Percentiles rank a stretch among this genome's conserved stretches.
These are phyloP conservation scores for Sporobolus alterniflorus DNA, from an alignment of 202 grass and related monocot species.

Conservation along the genomic window DNA sequence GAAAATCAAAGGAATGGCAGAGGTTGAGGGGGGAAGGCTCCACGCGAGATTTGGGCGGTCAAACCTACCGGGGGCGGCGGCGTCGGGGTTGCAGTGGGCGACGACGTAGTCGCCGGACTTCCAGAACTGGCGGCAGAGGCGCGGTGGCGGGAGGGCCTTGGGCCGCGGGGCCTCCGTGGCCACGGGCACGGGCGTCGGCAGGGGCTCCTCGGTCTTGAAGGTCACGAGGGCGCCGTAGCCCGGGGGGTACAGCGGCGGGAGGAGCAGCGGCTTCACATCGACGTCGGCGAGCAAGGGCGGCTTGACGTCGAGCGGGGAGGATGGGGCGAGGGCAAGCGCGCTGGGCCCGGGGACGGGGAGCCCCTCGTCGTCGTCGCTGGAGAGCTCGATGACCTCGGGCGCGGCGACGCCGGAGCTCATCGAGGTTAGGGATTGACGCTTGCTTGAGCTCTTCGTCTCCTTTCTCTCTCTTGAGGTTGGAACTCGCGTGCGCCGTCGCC, in stretches of 20 bases:
- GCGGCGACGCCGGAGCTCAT: slow-evolving; percentile 38
- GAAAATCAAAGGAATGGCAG: slow-evolving; percentile 8
- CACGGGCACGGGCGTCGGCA: slow-evolving; percentile 40
- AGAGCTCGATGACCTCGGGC: slow-evolving; percentile 70
- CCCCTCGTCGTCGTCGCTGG: slow-evolving; percentile 57
- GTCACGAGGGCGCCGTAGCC: slow-evolving; percentile 37
- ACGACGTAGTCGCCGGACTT: slow-evolving; percentile 95
- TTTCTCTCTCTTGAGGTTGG: background rate
- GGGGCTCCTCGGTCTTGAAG: slow-evolving; percentile 69
- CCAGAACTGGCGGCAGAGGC: slow-evolving; percentile 89
- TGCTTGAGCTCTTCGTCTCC: background rate
- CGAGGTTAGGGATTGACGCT: background rate
- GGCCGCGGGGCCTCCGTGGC: slow-evolving; percentile 6
- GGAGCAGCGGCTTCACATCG: slow-evolving; percentile 45
- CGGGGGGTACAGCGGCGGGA: slow-evolving; percentile 11
- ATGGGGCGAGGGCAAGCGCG: slow-evolving; percentile 3
- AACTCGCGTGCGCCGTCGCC: too few relatives aligned
- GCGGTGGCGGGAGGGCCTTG: slow-evolving; percentile 43
- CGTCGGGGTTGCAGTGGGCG: slow-evolving; percentile 38
- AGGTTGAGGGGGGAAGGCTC: background rate
- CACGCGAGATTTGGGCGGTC: background rate
- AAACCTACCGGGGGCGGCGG: slow-evolving; percentile 48
- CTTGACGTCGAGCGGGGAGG: slow-evolving; percentile 32
- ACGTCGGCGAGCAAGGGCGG: slow-evolving; percentile 26
- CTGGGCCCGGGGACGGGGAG: background rate